Evolutionary conservation across 2,329 filamentous ascomycete genomes (phyloP).

Genomic region (Onygena corvina): DNA sequence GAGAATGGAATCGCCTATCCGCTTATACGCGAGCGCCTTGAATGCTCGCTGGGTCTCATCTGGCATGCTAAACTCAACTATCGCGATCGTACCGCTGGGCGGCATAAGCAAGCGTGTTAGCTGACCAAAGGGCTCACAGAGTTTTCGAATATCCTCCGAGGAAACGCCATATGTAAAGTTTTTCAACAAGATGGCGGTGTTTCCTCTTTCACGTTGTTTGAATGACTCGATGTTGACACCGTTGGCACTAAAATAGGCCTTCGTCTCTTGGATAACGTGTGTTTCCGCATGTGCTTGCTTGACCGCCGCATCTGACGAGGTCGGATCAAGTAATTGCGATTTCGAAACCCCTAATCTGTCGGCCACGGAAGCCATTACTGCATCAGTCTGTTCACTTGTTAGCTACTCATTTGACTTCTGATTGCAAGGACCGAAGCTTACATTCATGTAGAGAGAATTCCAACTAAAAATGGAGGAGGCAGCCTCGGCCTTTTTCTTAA

Average conservation of each 20-base stretch:
- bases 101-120: conserved; percentile 80
- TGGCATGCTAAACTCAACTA: conserved; percentile 73
- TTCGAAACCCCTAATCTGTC: conserved; percentile 80
- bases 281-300: conserved; percentile 97
- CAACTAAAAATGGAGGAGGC: conserved; percentile 76
- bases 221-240: conserved; percentile 89
- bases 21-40: conserved; percentile 71
- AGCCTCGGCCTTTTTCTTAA: conserved; percentile 72
- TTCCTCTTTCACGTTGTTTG: conserved; percentile 70
- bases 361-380: conserved; percentile 81
- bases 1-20: conserved; percentile 78
- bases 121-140: conserved; percentile 78
- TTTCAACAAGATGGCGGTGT: conserved; percentile 81
- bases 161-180: conserved; percentile 82
- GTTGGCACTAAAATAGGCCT: conserved; percentile 75
- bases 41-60: conserved; percentile 76
- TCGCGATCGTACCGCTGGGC: conserved; percentile 81
- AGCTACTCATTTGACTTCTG: not conserved
- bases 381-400: conserved; percentile 46
- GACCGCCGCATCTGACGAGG: conserved; percentile 82
- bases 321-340: conserved; percentile 86
- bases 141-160: conserved; percentile 60
- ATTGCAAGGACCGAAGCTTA: conserved; percentile 29
- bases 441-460: conserved; percentile 99
- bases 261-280: conserved; percentile 89